phyloP scores from a whole-genome alignment of 2,329 filamentous ascomycete species.

The Diaporthe capsici region DNA sequence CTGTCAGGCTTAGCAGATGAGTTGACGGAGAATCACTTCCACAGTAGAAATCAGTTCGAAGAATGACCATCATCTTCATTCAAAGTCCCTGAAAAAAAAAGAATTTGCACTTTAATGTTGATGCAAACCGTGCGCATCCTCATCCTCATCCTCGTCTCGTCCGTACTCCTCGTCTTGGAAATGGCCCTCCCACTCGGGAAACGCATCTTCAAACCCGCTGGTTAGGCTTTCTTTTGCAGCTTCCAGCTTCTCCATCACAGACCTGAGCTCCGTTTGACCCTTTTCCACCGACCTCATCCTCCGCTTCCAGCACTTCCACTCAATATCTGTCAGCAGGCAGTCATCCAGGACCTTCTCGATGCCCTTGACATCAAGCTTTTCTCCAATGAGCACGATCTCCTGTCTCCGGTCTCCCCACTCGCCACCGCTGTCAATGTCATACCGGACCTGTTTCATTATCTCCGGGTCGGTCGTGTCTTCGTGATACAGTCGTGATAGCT shows the following conservation, averaged over 20 bases:
- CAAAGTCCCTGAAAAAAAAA: not conserved
- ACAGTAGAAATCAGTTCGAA: not conserved
- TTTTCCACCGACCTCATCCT: constrained; percentile 44
- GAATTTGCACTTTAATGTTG: not conserved
- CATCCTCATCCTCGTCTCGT: constrained; percentile 8
- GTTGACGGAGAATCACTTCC: not conserved
- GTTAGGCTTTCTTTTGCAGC: constrained; percentile 8
- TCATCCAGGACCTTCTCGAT: constrained; percentile 69
- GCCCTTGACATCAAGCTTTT: constrained; percentile 67
- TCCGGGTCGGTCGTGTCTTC: constrained; percentile 63
- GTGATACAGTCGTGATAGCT: constrained; percentile 44
- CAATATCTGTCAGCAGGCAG: constrained; percentile 73
- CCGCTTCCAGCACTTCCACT: constrained; percentile 60
- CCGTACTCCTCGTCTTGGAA: constrained; percentile 25
- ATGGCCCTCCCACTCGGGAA: constrained; percentile 29
- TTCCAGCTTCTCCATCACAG: not conserved
- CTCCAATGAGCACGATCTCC: constrained; percentile 81
- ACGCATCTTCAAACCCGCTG: not conserved
- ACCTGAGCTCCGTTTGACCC: not conserved
- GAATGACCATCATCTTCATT: not conserved
- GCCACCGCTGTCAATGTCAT: constrained; percentile 66
- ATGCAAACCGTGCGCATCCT: not conserved
- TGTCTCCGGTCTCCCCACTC: constrained; percentile 80
- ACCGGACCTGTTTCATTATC: constrained; percentile 63
- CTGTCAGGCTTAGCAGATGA: not conserved